Percentiles rank a stretch among this genome's conserved stretches.
Evolutionary conservation across 108 stramenopile species (phyloP).

Genomic region (Parietichytrium sp.): DNA sequence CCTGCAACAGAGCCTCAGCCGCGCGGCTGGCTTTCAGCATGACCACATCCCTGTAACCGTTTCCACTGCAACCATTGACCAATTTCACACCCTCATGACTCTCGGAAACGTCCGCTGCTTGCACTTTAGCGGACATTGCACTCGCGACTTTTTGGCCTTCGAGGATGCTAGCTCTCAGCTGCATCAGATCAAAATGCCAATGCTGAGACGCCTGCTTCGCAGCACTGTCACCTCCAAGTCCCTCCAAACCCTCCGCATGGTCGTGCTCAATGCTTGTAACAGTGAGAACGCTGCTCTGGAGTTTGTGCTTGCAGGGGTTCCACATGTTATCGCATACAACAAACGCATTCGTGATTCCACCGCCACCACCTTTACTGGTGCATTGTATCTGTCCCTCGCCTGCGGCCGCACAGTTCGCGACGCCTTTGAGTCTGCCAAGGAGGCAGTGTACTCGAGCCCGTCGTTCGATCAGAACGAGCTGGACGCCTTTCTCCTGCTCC

Average conservation of each 20-base stretch:
- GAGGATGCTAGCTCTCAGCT: conserved; percentile 10
- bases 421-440: conserved; percentile 29
- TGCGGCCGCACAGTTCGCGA: conserved; percentile 33
- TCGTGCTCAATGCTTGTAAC: conserved; percentile 27
- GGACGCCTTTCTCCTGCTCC: conserved; percentile 33
- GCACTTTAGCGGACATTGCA: conserved; percentile 34
- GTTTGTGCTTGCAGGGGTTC: conserved; percentile 23
- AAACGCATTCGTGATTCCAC: background rate
- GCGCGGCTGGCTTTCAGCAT: background rate
- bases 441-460: conserved; percentile 17
- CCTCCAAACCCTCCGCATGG: conserved; percentile 21
- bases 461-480: conserved; percentile 4
- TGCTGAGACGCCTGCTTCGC: background rate
- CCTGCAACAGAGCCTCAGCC: background rate
- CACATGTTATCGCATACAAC: conserved; percentile 26
- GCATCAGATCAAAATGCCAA: conserved; percentile 13
- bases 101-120: conserved; percentile 37
- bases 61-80: conserved; percentile 15
- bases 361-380: background rate
- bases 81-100: conserved; percentile 25
- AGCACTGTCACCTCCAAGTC: background rate
- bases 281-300: background rate
- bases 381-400: conserved; percentile 5
- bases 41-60: conserved; percentile 11
- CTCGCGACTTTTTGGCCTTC: conserved; percentile 18